Evolutionary conservation across 169 alveolate genomes (phyloP).

Genomic region (Cryptosporidium xiaoi): DNA sequence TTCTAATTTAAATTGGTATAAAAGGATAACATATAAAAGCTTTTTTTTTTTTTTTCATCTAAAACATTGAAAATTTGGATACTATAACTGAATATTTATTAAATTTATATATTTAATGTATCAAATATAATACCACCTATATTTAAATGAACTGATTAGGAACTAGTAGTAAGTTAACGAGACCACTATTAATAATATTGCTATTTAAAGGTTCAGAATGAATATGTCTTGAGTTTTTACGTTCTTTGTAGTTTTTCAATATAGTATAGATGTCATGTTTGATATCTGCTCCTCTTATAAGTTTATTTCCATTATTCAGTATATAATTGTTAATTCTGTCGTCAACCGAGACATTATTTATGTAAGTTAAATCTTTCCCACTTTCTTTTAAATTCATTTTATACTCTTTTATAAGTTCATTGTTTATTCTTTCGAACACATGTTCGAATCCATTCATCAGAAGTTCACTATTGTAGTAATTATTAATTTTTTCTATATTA

Average conservation of each 20-base stretch:
- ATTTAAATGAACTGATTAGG: conserved; percentile 27
- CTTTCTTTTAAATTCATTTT: conserved; percentile 20
- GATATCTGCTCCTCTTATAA: conserved; percentile 35
- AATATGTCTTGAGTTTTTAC: conserved; percentile 1
- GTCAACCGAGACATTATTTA: conserved; percentile 40
- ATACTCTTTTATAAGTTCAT: not conserved
- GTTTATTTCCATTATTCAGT: not conserved
- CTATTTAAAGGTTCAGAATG: conserved; percentile 34
- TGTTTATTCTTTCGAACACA: not conserved
- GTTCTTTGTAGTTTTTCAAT: conserved; percentile 17
- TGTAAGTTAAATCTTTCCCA: not conserved
- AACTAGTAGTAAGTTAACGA: conserved; percentile 8
- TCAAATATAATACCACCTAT: too few relatives aligned
- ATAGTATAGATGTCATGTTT: conserved; percentile 22
- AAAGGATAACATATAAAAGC: too few relatives aligned
- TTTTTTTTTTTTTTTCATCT: not conserved
- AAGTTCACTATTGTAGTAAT: not conserved
- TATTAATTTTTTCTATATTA: too few relatives aligned
- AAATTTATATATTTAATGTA: not conserved
- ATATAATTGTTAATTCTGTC: conserved; percentile 29
- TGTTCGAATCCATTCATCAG: conserved; percentile 12
- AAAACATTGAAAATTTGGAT: not conserved
- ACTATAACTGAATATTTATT: not conserved
- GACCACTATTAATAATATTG: conserved; percentile 1
- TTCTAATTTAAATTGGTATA: too few relatives aligned